Conservation (phyloP, 1,284 basidiomycete species). For the Termitomyces sp. region DNA sequence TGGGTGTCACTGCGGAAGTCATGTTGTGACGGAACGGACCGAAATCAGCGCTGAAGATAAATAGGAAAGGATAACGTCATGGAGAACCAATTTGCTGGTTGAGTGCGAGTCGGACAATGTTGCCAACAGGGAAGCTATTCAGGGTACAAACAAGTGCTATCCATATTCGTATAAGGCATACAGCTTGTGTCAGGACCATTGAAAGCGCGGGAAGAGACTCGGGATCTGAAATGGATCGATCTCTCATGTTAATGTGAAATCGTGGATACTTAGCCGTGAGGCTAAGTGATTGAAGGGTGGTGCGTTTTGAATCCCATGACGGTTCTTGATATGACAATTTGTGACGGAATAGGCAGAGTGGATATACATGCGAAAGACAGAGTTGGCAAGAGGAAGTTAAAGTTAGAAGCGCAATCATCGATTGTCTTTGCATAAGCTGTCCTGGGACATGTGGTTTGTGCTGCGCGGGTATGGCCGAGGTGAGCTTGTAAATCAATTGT, state of each 20-base stretch:
- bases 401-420: background rate
- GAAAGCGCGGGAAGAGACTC: no score
- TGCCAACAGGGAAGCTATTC: background rate
- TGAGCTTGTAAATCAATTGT: background rate
- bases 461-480: background rate
- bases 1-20: no score
- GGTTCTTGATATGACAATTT: background rate
- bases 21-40: background rate
- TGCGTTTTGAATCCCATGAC: background rate
- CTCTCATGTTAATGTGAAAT: background rate
- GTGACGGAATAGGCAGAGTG: background rate
- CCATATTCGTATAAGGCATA: no score
- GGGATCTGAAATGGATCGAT: background rate
- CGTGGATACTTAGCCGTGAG: background rate
- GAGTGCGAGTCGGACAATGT: background rate
- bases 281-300: no score
- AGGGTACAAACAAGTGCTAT: background rate
- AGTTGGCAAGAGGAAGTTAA: background rate
- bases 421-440: background rate
- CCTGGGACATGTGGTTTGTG: background rate
- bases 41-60: background rate
- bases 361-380: slow-evolving; percentile 55
- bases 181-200: no score
- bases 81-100: background rate
- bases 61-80: background rate